Evolutionary conservation across 768 basidiomycete species (phyloP).

Genomic region (Phylloporus arenicola): DNA sequence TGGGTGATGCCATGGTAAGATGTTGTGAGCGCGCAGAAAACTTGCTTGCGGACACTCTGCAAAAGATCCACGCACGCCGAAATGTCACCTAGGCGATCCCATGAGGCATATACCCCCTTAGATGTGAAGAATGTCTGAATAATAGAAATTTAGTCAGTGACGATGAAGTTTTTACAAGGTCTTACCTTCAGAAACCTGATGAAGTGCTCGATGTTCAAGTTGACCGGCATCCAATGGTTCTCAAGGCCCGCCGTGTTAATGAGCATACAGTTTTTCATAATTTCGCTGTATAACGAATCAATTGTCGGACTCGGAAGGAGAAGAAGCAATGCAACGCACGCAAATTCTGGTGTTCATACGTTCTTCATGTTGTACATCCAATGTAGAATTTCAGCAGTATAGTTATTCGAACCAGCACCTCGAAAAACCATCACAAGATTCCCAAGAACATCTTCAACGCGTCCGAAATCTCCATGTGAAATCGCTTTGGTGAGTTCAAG

Average conservation of each 20-base stretch:
- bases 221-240: slow-evolving; percentile 33
- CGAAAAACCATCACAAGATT: slow-evolving; percentile 13
- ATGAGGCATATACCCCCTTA: slow-evolving; percentile 30
- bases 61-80: slow-evolving; percentile 26
- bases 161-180: neutral
- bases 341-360: slow-evolving; percentile 32
- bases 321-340: slow-evolving; percentile 6
- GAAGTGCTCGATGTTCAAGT: slow-evolving; percentile 36
- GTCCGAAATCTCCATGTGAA: slow-evolving; percentile 28
- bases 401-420: slow-evolving; percentile 19
- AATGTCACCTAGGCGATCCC: slow-evolving; percentile 31
- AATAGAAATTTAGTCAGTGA: neutral
- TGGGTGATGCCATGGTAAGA: slow-evolving; percentile 28
- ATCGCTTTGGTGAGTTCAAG: neutral
- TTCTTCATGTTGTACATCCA: slow-evolving; percentile 23
- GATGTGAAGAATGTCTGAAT: slow-evolving; percentile 3
- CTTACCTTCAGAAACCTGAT: slow-evolving; percentile 32
- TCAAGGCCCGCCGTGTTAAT: slow-evolving; percentile 29
- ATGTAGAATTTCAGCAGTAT: slow-evolving; percentile 15
- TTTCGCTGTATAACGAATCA: slow-evolving; percentile 15
- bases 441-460: slow-evolving; percentile 25
- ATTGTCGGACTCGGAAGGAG: neutral
- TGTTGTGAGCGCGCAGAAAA: slow-evolving; percentile 15
- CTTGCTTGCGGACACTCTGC: slow-evolving; percentile 26
- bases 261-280: slow-evolving; percentile 35